phyloP scores from a whole-genome alignment of 179 eudicot genomes.

The Silene coronaria region DNA sequence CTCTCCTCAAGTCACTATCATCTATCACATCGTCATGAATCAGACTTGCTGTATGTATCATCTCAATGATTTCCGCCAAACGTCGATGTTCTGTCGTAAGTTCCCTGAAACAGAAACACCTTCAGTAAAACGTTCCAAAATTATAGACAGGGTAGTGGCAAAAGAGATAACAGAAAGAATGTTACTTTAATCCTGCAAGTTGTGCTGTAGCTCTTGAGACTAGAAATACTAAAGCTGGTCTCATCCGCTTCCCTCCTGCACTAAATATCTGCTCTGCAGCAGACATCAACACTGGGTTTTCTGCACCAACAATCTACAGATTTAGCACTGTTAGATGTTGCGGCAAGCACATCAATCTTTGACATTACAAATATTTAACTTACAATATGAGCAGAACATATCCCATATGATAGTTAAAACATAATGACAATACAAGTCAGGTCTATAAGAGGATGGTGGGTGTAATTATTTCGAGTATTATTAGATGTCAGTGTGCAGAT shows the following conservation, averaged over 20 bases:
- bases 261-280: constrained; percentile 93
- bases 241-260: constrained; percentile 96
- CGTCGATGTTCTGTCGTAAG: constrained; percentile 76
- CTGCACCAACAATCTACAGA: constrained; percentile 70
- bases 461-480: background rate
- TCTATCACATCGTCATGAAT: constrained; percentile 92
- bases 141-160: background rate
- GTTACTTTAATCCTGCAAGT: constrained; percentile 59
- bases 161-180: constrained; percentile 9
- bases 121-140: constrained; percentile 9
- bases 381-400: background rate
- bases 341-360: background rate
- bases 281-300: constrained; percentile 67
- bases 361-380: background rate
- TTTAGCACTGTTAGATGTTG: constrained; percentile 25
- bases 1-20: constrained; percentile 93
- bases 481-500: background rate
- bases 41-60: constrained; percentile 88
- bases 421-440: background rate
- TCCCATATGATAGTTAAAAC: background rate
- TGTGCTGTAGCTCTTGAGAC: constrained; percentile 85
- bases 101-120: constrained; percentile 44
- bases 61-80: constrained; percentile 90
- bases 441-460: background rate
- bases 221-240: constrained; percentile 89